Evolutionary conservation across 306 rosid species (phyloP).

Genomic region (Vachellia collinsii): DNA sequence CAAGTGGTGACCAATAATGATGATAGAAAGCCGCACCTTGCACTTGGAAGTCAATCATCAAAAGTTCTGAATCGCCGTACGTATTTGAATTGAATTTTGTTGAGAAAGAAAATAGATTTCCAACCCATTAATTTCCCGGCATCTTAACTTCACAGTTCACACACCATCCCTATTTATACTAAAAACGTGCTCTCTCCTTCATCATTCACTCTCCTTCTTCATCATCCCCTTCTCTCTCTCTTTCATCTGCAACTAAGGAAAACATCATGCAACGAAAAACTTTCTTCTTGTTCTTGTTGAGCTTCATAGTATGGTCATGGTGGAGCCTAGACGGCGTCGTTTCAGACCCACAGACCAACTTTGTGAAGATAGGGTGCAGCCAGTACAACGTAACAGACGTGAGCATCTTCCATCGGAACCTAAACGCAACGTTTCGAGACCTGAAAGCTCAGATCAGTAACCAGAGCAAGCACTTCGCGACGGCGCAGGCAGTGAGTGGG

Average conservation of each 20-base stretch:
- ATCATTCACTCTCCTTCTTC: background rate
- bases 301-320: slow-evolving; percentile 12
- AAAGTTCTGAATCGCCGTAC: too few relatives aligned
- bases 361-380: slow-evolving; percentile 60
- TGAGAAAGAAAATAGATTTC: background rate
- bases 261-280: background rate
- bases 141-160: background rate
- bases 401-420: slow-evolving; percentile 37
- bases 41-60: background rate
- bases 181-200: background rate
- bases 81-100: background rate
- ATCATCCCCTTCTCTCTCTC: background rate
- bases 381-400: slow-evolving; percentile 44
- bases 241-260: background rate
- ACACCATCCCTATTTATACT: background rate
- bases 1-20: background rate
- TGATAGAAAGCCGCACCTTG: background rate
- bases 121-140: background rate
- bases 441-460: slow-evolving; percentile 42
- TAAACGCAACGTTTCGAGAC: slow-evolving; percentile 48
- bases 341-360: slow-evolving; percentile 48
- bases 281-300: background rate
- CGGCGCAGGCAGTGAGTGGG: slow-evolving; percentile 43
- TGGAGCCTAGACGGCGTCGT: background rate
- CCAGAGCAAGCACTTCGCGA: slow-evolving; percentile 46